Base-by-base conservation (phyloP, 306 rosid species). In the Lablab purpureus region DNA sequence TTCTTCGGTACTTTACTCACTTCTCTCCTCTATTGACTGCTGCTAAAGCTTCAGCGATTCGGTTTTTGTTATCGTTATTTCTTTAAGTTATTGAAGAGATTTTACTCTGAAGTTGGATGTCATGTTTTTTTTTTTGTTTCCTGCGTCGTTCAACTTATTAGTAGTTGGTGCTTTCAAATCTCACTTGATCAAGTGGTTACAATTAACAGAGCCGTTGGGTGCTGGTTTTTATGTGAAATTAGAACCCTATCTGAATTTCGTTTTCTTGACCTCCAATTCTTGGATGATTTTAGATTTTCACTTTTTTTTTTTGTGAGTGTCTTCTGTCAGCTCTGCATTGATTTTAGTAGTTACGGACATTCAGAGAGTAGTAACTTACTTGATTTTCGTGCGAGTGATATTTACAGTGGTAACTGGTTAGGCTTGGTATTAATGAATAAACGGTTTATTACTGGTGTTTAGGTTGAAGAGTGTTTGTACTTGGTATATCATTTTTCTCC, bases 1-100 rank as follows among this genome's bases (percentile, higher is more conserved):
- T 63, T 70, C 49, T 67, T 32, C 32, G 86, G 86, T 83, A 78
- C 36, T 55, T 56, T 18, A 28, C 37, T 73, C 15, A 19, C 1
- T 46, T 65, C 51, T 21, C 46, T 83, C 19, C 22, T 43, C 4
- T 58, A 28, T n/a, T 5, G 0, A 22, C 0, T 73, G 7, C n/a
- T 65, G 14, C 4, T 30, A 14, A 36, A 19, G 12, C 28, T 54
- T 18, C 55, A 66, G 46, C 4, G 32, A 32, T 67, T 74, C 1
- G 6, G 1, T 55, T 30, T 0, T 52, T 13, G 1, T 60, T 63
- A 4, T 18, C 10, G 2, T 17, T 76, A 4, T 25, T 43, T 41
- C 41, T 12, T 59, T 27, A 0, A 28, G 60, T 50, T 69, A 32
- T 9, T 47, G 10, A 47, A 30, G 36, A n/a, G 13, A 17, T 55